Base-by-base conservation (phyloP, 148 eudicot genomes). In the Bassia scoparia region DNA sequence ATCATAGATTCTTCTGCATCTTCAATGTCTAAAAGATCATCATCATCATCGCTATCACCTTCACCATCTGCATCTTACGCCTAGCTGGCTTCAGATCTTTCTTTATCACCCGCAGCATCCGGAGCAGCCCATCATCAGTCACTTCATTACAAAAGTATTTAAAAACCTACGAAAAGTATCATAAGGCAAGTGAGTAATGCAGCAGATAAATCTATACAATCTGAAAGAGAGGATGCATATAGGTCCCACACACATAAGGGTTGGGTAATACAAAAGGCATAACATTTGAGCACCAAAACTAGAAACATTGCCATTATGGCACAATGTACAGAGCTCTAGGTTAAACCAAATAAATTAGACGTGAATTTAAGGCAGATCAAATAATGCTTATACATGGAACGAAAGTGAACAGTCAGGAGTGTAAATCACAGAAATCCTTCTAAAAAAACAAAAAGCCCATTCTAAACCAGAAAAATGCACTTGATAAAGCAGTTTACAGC, bases 51-150 rank as follows among this genome's bases (percentile, higher is more conserved):
- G 15, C 82, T 85, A 46, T 83, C 84, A 55, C 85, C 92, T 44
- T 87, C 96, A 73, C 78, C 73, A 62, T 82, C 89, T 18, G 74
- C 62, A 56, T 85, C 89, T 79, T 87, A 82, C 84, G 99, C 76
- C 99, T 84, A 52, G 92, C 84, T 27, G 99, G 97, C 82, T 95
- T 95, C 72, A 95, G 79, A 84, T 89, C 96, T 78, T 95, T 95
- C 88, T 95, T 95, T 75, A 95, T 83, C 46, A 91, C 93, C 70
- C 92, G 80, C 79, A 95, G 76, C 99, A 95, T 95, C 70, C 89
- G 78, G 66, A 86, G 88, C 78, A 95, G 73, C 68, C 92, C 97
- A 75, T 95, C 93, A 35, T 89, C 93, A 4, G 93, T 91, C 53
- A 91, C 78, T 72, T 82, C 89, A 30, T 68, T 61, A 68, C 97